These are phyloP conservation scores for Filobasidium wieringae DNA, from an alignment of 768 basidiomycete species.

Conservation along the genomic window DNA sequence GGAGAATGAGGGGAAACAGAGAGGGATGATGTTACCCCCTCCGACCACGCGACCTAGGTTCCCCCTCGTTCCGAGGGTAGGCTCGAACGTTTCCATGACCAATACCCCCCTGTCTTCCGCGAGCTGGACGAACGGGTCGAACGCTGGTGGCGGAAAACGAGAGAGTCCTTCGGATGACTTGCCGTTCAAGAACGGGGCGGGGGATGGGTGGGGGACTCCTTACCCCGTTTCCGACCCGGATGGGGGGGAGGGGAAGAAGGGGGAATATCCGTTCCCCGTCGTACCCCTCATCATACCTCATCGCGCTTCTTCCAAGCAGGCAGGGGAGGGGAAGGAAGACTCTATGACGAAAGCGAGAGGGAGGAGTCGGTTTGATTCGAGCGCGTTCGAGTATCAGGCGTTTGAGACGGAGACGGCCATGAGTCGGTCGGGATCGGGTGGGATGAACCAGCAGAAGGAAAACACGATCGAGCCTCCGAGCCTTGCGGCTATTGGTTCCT, in stretches of 20 bases:
- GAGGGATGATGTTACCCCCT: too few species aligned
- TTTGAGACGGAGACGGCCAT: slow-evolving; percentile 1
- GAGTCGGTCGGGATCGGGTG: too few species aligned
- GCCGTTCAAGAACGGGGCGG: slow-evolving; percentile 7
- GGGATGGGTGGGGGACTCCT: slow-evolving; percentile 11
- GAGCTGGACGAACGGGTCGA: neutral
- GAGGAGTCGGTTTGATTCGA: neutral
- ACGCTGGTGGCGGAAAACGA: neutral
- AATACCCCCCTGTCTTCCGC: neutral
- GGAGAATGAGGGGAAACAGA: too few species aligned
- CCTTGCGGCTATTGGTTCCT: neutral
- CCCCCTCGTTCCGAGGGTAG: neutral
- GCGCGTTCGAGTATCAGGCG: slow-evolving; percentile 11
- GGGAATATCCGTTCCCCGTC: slow-evolving; percentile 2
- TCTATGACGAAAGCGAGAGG: neutral
- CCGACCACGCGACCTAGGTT: neutral
- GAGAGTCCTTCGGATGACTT: neutral
- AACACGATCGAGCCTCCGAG: too few species aligned
- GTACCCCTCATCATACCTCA: neutral
- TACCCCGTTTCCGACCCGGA: neutral
- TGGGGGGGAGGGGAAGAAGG: neutral
- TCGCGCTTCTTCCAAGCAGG: neutral
- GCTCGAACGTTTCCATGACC: neutral
- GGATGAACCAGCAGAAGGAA: too few species aligned
- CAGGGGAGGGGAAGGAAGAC: neutral